Evolutionary conservation across 2,329 filamentous ascomycete species (phyloP).

Genomic region (Talaromyces pinophilus): DNA sequence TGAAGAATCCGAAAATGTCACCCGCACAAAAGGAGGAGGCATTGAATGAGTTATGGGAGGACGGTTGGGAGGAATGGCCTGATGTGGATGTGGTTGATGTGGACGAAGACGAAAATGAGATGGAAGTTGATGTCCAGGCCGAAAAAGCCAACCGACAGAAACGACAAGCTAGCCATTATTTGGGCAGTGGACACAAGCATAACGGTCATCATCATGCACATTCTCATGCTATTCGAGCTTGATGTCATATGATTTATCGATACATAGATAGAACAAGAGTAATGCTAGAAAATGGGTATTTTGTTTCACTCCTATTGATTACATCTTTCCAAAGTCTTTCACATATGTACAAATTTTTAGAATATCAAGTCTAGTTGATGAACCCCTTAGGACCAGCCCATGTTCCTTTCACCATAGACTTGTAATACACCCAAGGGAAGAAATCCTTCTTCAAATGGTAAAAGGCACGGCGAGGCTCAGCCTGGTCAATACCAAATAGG

Average conservation of each 20-base stretch:
- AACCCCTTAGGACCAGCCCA: conserved; percentile 64
- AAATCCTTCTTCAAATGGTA: conserved; percentile 68
- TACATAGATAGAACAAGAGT: not conserved
- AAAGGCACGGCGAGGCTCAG: conserved; percentile 57
- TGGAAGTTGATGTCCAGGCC: conserved; percentile 29
- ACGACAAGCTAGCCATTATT: conserved; percentile 35
- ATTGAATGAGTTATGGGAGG: conserved; percentile 57
- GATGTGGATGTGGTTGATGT: conserved; percentile 46
- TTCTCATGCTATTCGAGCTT: not conserved
- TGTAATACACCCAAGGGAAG: conserved; percentile 66
- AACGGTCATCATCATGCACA: conserved; percentile 22
- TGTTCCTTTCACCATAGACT: conserved; percentile 61
- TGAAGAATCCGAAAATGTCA: conserved; percentile 45
- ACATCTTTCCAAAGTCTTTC: not conserved
- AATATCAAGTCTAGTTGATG: conserved; percentile 7
- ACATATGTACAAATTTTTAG: not conserved
- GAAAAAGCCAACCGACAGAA: conserved; percentile 27
- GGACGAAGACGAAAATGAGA: conserved; percentile 25
- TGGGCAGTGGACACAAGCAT: conserved; percentile 29
- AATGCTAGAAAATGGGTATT: not conserved
- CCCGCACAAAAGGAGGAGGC: conserved; percentile 49
- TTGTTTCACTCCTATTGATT: not conserved
- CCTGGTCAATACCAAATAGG: conserved; percentile 60
- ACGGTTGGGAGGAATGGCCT: conserved; percentile 61
- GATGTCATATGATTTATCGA: not conserved